Evolutionary conservation across 805 yeast genomes (phyloP).

Genomic region (Sungouiella thailandica): DNA sequence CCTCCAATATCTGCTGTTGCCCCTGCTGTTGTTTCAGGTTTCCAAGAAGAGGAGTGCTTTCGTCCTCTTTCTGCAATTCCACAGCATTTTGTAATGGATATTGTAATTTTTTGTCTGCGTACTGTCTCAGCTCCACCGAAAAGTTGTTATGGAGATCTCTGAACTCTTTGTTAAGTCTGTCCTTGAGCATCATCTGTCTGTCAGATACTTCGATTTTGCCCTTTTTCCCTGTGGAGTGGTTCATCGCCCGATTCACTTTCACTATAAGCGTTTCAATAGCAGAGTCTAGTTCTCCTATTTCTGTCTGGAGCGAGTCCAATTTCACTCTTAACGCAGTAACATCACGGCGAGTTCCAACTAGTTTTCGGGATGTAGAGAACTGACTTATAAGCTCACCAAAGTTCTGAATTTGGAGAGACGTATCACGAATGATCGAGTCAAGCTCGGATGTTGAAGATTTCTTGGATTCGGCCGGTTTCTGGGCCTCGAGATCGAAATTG

Average conservation of each 20-base stretch:
- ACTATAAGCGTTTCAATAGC: conserved; percentile 29
- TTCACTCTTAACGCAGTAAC: conserved; percentile 27
- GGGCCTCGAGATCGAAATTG: conserved; percentile 48
- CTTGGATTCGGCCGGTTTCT: conserved; percentile 16
- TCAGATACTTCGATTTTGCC: conserved; percentile 29
- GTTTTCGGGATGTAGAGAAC: conserved; percentile 44
- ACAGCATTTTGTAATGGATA: conserved; percentile 14
- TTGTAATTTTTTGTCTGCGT: conserved; percentile 42
- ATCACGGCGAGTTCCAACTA: conserved; percentile 52
- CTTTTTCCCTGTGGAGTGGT: conserved; percentile 5
- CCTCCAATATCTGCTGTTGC: conserved; percentile 31
- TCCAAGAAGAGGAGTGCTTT: conserved; percentile 37
- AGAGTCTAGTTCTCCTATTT: conserved; percentile 26
- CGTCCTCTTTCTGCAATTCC: conserved; percentile 17
- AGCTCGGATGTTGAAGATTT: conserved; percentile 19
- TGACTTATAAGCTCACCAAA: conserved; percentile 48
- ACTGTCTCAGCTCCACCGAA: conserved; percentile 39
- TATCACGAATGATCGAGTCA: conserved; percentile 28
- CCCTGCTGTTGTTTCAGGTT: conserved; percentile 23
- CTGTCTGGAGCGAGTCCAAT: conserved; percentile 28
- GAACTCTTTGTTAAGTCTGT: conserved; percentile 54
- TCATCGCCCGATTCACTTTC: conserved; percentile 28
- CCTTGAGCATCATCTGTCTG: conserved; percentile 40
- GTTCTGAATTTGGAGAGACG: conserved; percentile 38
- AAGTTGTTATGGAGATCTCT: conserved; percentile 43